Base-by-base conservation (phyloP, 345 rosid species). In the Dovyalis caffra region DNA sequence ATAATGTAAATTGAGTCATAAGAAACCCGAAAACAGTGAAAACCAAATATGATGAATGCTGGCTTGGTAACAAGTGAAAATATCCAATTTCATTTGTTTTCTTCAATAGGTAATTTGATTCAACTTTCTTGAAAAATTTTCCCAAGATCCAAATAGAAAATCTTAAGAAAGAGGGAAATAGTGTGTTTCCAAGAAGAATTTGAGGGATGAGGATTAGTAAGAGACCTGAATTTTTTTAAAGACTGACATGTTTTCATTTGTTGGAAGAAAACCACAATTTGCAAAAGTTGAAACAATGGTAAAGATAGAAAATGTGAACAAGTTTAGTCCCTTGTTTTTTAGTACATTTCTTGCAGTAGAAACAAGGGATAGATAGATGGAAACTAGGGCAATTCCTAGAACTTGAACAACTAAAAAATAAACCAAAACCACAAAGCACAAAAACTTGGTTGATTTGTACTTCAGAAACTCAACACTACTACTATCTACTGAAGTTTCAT, bases 21-120 rank as follows among this genome's bases (percentile, higher is more conserved):
- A 90, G 3, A 38, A 88, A 80, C 70, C 83, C 94, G 2, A 86
- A 68, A 6, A 83, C 89, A 0, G 91, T 89, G 5, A 51, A 72
- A 5, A 77, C 84, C 68, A 92, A 70, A 29, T 61, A 26, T 3
- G 14, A 38, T 4, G 85, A 84, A 23, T 53, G 82, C 20, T 53
- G 72, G 0, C 73, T 28, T 0, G 90, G 77, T 20, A 89, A 33
- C 81, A 87, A 72, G 75, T 90, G 92, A 25, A 33, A 63, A 43
- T 85, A 90, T 2, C 92, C 83, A 32, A 85, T 72, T 62, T 79
- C 83, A 1, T 68, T 49, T 2, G 64, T 63, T 35, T 86, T 86
- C 81, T 73, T 81, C 72, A 88, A 69, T 33, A 90, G 37, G 74
- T 83, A 83, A n/a, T 72, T 66, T 34, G 64, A 75, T 62, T 87